These are phyloP conservation scores for Acacia crassicarpa DNA, from an alignment of 306 rosid genomes.

Conservation along the genomic window DNA sequence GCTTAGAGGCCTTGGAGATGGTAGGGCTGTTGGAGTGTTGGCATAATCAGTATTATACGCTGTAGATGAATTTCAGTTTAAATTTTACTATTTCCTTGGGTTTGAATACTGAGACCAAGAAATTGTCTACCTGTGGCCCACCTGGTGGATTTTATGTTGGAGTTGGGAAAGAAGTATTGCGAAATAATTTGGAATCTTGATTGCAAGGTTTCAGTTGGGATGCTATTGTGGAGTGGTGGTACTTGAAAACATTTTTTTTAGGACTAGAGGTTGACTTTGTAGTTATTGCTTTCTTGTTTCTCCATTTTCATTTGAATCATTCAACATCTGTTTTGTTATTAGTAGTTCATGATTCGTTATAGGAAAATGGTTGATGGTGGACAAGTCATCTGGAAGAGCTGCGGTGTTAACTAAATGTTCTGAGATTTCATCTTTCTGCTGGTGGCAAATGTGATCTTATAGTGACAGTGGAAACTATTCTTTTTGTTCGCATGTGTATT, in stretches of 20 bases:
- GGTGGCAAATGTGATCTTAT: not conserved
- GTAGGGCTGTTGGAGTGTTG: constrained; percentile 3
- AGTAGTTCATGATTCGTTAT: not conserved
- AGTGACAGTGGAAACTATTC: not conserved
- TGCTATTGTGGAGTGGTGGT: not conserved
- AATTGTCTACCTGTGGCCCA: not conserved
- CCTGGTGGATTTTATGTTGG: not conserved
- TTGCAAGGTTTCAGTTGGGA: not conserved
- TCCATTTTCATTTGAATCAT: not conserved
- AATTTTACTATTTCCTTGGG: not conserved
- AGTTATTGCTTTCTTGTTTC: constrained; percentile 3
- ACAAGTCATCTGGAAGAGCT: constrained; percentile 4
- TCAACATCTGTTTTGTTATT: not conserved
- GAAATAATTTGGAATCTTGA: not conserved
- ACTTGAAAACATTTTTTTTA: not conserved
- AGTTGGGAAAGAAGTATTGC: not conserved
- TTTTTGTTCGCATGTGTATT: not conserved
- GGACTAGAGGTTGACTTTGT: not conserved
- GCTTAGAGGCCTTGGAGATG: not conserved
- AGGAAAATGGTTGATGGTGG: constrained; percentile 6
- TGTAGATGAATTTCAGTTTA: not conserved
- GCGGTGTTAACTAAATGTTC: constrained; percentile 1
- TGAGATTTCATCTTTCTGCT: constrained; percentile 20
- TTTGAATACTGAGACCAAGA: not conserved
- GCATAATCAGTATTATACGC: not conserved